Conservation (phyloP, 257 asterid genomes). For the Solanum tarijense region DNA sequence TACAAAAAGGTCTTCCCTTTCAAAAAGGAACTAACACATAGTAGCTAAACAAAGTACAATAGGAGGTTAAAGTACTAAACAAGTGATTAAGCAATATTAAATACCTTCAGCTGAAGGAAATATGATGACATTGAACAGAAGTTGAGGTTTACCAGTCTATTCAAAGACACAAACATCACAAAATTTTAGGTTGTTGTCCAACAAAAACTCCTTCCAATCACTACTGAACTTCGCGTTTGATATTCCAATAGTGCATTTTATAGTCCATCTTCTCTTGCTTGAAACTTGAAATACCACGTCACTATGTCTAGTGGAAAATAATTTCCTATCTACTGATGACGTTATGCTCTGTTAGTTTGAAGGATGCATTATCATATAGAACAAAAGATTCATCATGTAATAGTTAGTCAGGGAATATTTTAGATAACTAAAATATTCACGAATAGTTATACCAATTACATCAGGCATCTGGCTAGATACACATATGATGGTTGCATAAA, state of each 20-base stretch:
- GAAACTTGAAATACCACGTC: not conserved
- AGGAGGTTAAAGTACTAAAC: too few relatives aligned
- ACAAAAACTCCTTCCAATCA: not conserved
- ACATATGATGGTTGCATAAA: slow-evolving; percentile 15
- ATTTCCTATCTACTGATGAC: not conserved
- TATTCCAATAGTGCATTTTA: not conserved
- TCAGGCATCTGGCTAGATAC: not conserved
- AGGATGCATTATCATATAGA: not conserved
- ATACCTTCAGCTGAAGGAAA: too few relatives aligned
- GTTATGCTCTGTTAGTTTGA: not conserved
- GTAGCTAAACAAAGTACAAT: too few relatives aligned
- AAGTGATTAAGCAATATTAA: too few relatives aligned
- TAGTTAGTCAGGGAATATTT: not conserved
- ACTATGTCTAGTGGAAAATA: not conserved
- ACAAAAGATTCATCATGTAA: not conserved
- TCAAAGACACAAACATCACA: too few relatives aligned
- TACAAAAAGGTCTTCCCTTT: too few relatives aligned
- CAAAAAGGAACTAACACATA: too few relatives aligned
- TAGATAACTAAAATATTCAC: not conserved
- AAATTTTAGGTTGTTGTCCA: not conserved
- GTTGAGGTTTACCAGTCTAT: too few relatives aligned
- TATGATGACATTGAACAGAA: too few relatives aligned
- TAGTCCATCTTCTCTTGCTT: not conserved
- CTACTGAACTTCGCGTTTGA: not conserved
- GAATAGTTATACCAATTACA: not conserved